Evolutionary conservation across 75 land plant genomes (phyloP).

Genomic region (Cupressus sempervirens): DNA sequence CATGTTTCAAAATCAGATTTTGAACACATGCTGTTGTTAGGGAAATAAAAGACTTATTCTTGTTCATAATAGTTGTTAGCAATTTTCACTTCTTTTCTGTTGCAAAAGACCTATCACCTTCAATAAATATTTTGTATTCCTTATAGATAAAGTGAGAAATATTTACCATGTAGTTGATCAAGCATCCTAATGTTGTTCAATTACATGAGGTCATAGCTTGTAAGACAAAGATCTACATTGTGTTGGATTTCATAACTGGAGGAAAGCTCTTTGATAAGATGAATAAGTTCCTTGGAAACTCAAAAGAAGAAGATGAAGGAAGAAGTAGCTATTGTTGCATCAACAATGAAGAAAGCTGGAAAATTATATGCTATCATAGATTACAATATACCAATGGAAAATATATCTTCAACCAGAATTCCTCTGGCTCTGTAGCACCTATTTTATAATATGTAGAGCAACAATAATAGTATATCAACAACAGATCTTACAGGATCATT

Average conservation of each 20-base stretch:
- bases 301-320: no score
- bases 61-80: not conserved
- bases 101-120: not conserved
- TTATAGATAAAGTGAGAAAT: conserved; percentile 59
- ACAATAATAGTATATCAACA: conserved; percentile 64
- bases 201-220: conserved; percentile 77
- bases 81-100: not conserved
- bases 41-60: no score
- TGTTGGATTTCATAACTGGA: no score
- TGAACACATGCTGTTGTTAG: no score
- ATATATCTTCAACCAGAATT: not conserved
- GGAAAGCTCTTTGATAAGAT: no score
- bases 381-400: conserved; percentile 39
- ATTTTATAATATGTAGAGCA: conserved; percentile 54
- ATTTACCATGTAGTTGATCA: conserved; percentile 66
- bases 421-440: conserved; percentile 5
- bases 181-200: conserved; percentile 75
- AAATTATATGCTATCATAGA: no score
- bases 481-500: conserved; percentile 63
- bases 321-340: no score
- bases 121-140: not conserved
- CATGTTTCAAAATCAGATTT: no score
- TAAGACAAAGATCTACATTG: no score
- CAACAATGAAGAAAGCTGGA: no score
- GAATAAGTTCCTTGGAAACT: no score